Evolutionary conservation across 2,329 filamentous ascomycete species (phyloP).

Genomic region (Plectosphaerella cucumerina): DNA sequence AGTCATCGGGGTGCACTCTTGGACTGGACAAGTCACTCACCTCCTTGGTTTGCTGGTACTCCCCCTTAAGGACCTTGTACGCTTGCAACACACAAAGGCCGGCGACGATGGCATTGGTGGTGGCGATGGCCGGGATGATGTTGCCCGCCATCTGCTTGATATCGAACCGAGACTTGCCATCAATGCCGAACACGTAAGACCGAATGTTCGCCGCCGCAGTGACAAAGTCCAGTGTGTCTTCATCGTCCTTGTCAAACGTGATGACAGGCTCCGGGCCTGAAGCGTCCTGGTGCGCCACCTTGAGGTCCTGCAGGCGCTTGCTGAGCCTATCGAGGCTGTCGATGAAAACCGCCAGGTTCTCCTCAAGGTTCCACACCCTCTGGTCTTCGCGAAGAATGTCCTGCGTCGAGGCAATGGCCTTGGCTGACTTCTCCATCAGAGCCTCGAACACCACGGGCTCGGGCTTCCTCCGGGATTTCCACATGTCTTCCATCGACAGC

Average conservation of each 20-base stretch:
- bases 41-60: conserved; percentile 71
- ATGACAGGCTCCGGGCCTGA: conserved; percentile 60
- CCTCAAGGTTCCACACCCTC: conserved; percentile 71
- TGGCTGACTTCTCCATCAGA: conserved; percentile 48
- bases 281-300: conserved; percentile 38
- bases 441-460: conserved; percentile 66
- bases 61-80: conserved; percentile 79
- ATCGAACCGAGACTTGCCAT: conserved; percentile 85
- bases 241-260: conserved; percentile 94
- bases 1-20: not conserved
- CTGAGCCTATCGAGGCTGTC: conserved; percentile 78
- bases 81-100: conserved; percentile 88
- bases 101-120: conserved; percentile 94
- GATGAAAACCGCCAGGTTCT: conserved; percentile 82
- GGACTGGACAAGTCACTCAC: conserved; percentile 30
- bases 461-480: conserved; percentile 77
- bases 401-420: conserved; percentile 46
- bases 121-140: conserved; percentile 97
- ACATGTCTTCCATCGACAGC: conserved; percentile 90
- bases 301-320: conserved; percentile 64
- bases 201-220: conserved; percentile 85
- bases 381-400: conserved; percentile 64
- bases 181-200: conserved; percentile 84
- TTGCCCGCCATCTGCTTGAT: conserved; percentile 99
- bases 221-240: conserved; percentile 93